phyloP scores from a whole-genome alignment of 1,284 basidiomycete species.

The Flammula alnicola region DNA sequence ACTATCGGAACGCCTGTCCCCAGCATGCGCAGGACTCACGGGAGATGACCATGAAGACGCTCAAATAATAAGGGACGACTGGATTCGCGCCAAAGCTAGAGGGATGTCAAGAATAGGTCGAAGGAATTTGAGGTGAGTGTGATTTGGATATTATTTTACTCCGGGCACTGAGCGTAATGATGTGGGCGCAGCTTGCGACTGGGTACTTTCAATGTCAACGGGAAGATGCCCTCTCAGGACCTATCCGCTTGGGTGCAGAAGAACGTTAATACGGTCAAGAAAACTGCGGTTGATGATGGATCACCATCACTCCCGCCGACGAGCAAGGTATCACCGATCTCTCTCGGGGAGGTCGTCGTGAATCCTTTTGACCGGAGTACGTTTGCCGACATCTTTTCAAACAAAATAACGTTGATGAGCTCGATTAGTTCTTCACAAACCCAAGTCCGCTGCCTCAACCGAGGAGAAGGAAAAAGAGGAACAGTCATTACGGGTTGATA shows the following conservation, averaged over 20 bases:
- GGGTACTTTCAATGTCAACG: slow-evolving; percentile 83
- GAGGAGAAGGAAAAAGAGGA: slow-evolving; percentile 12
- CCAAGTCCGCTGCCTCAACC: not conserved
- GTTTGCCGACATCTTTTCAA: not conserved
- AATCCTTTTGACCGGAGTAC: slow-evolving; percentile 33
- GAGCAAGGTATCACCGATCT: slow-evolving; percentile 28
- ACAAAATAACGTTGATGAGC: not conserved
- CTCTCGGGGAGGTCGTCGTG: slow-evolving; percentile 28
- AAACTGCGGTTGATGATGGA: not conserved
- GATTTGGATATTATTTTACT: not conserved
- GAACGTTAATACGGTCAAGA: slow-evolving; percentile 2
- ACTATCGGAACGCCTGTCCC: slow-evolving; percentile 55
- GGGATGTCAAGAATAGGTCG: slow-evolving; percentile 37
- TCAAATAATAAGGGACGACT: slow-evolving; percentile 61
- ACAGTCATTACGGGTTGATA: slow-evolving; percentile 24
- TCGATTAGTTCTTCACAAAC: not conserved
- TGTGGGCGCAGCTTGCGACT: slow-evolving; percentile 54
- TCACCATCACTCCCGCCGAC: slow-evolving; percentile 25
- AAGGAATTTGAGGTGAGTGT: slow-evolving; percentile 35
- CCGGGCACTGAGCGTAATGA: not conserved
- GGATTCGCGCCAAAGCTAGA: slow-evolving; percentile 53
- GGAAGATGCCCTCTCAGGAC: slow-evolving; percentile 71
- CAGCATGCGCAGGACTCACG: slow-evolving; percentile 61
- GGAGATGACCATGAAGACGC: slow-evolving; percentile 65
- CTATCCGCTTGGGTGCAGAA: slow-evolving; percentile 46